These are phyloP conservation scores for Exophiala alcalophila DNA, from an alignment of 2,329 filamentous ascomycete genomes.

Conservation along the genomic window DNA sequence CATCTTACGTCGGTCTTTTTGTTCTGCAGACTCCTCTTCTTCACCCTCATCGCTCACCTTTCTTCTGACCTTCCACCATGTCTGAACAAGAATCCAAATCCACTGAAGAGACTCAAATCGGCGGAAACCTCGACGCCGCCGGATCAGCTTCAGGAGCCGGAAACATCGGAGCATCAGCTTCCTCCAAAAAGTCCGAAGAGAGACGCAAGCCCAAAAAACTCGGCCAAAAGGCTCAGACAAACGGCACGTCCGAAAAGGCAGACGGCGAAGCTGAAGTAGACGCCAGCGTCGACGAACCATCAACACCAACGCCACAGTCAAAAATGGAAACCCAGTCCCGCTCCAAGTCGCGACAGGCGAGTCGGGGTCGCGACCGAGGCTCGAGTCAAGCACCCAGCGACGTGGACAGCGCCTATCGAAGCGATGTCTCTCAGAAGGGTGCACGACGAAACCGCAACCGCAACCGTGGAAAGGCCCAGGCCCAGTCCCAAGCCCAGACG, in stretches of 20 bases:
- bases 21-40: slow-evolving; percentile 21
- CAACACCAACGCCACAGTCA: slow-evolving; percentile 24
- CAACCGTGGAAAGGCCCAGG: slow-evolving; percentile 36
- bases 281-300: slow-evolving; percentile 12
- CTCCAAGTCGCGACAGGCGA: slow-evolving; percentile 29
- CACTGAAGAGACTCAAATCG: slow-evolving; percentile 34
- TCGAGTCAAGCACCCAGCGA: slow-evolving; percentile 43
- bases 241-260: slow-evolving; percentile 34
- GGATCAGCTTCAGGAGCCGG: slow-evolving; percentile 38
- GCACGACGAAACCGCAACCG: slow-evolving; percentile 54
- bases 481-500: slow-evolving; percentile 45
- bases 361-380: slow-evolving; percentile 39
- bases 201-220: slow-evolving; percentile 33
- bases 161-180: slow-evolving; percentile 30
- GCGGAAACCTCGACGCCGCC: slow-evolving; percentile 35
- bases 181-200: slow-evolving; percentile 34
- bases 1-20: slow-evolving; percentile 27
- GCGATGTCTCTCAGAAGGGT: slow-evolving; percentile 52
- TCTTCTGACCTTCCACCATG: slow-evolving; percentile 26
- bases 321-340: slow-evolving; percentile 28
- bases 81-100: slow-evolving; percentile 31
- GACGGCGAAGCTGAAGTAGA: slow-evolving; percentile 24
- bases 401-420: slow-evolving; percentile 54
- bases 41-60: slow-evolving; percentile 17
- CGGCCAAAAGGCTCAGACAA: slow-evolving; percentile 28